A percentile compares a stretch with the other conserved stretches of the same genome.
phyloP scores from a whole-genome alignment of 768 basidiomycete species.

The Agaricus sinodeliciosus region DNA sequence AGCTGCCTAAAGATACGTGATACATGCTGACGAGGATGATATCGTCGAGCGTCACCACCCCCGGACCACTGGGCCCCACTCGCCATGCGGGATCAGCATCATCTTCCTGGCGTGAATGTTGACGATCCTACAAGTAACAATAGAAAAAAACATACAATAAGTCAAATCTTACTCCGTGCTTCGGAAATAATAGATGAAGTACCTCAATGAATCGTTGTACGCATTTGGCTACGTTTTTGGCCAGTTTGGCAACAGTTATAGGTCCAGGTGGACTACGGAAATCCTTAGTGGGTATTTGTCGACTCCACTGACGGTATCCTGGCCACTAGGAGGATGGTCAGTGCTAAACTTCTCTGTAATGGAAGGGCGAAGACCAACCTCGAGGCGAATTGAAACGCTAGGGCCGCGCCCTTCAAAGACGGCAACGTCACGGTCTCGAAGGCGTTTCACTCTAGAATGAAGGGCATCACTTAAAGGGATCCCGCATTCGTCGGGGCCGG shows the following conservation, averaged over 20 bases:
- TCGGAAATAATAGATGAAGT: constrained; percentile 16
- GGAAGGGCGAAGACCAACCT: constrained; percentile 34
- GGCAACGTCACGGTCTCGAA: constrained; percentile 51
- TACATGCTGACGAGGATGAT: constrained; percentile 72
- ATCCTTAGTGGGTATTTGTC: constrained; percentile 79
- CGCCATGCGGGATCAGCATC: constrained; percentile 56
- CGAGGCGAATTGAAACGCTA: constrained; percentile 72
- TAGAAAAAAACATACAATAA: neutral
- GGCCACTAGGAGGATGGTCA: constrained; percentile 52
- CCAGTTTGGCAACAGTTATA: constrained; percentile 70
- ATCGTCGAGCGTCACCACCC: constrained; percentile 55
- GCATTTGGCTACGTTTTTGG: constrained; percentile 76
- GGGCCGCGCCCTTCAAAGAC: constrained; percentile 73
- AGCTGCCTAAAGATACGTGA: constrained; percentile 77
- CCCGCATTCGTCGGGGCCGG: constrained; percentile 49
- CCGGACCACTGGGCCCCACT: constrained; percentile 43
- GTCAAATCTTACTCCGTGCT: constrained; percentile 8
- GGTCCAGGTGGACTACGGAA: constrained; percentile 73
- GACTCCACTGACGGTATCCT: constrained; percentile 70
- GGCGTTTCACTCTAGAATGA: constrained; percentile 47
- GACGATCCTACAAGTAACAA: constrained; percentile 36
- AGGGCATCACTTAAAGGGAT: constrained; percentile 60
- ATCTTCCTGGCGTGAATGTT: constrained; percentile 50
- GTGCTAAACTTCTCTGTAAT: neutral
- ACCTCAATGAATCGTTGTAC: constrained; percentile 63